A percentile compares a stretch with the other conserved stretches of the same genome.
phyloP scores from a whole-genome alignment of 1,284 basidiomycete genomes.

The Leccinum fallax region DNA sequence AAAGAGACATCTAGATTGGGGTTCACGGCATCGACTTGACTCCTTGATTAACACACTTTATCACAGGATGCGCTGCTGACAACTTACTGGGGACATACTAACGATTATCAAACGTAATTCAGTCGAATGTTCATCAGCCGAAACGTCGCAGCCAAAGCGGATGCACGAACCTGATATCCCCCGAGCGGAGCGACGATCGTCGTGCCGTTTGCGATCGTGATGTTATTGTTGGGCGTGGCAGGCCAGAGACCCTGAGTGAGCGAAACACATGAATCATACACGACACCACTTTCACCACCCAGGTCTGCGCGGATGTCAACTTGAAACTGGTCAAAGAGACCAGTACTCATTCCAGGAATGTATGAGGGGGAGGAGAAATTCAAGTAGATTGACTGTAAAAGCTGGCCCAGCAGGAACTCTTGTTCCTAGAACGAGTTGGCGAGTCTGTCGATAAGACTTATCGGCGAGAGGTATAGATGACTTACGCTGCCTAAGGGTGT shows the following conservation, averaged over 20 bases:
- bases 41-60: constrained; percentile 30
- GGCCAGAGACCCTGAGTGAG: constrained; percentile 77
- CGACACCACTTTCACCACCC: constrained; percentile 75
- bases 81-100: constrained; percentile 63
- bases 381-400: constrained; percentile 66
- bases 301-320: constrained; percentile 68
- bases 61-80: constrained; percentile 37
- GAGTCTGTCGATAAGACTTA: neutral
- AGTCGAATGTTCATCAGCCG: neutral
- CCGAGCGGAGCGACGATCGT: constrained; percentile 66
- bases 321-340: constrained; percentile 44
- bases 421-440: constrained; percentile 38
- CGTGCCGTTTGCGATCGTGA: constrained; percentile 71
- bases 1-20: constrained; percentile 61
- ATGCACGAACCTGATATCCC: constrained; percentile 64
- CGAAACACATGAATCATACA: constrained; percentile 69
- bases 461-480: neutral
- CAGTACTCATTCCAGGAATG: constrained; percentile 59
- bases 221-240: constrained; percentile 50
- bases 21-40: constrained; percentile 64
- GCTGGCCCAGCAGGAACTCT: constrained; percentile 67
- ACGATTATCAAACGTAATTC: neutral
- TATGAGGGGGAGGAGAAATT: constrained; percentile 54
- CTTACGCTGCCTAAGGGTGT: constrained; percentile 78
- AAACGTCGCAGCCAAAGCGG: neutral